Evolutionary conservation across 768 basidiomycete species (phyloP).

Genomic region (Leccinellum rugosiceps): DNA sequence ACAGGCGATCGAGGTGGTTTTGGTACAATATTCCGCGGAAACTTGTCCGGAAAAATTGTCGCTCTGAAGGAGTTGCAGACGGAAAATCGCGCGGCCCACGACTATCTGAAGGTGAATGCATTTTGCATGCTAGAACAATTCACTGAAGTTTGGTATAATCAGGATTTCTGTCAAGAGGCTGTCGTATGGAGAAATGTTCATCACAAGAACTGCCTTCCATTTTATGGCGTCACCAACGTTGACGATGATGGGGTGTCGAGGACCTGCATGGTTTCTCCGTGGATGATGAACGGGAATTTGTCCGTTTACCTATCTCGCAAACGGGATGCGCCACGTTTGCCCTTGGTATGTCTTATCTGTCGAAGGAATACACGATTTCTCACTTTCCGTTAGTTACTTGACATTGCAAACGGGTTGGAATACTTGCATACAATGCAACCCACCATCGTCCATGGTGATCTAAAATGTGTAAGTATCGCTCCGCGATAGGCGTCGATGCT

Average conservation of each 20-base stretch:
- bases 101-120: slow-evolving; percentile 26
- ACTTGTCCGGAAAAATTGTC: slow-evolving; percentile 24
- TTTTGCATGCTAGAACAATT: not conserved
- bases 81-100: slow-evolving; percentile 17
- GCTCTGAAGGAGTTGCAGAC: slow-evolving; percentile 31
- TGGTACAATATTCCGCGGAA: slow-evolving; percentile 32
- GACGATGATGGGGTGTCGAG: slow-evolving; percentile 8
- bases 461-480: slow-evolving; percentile 38
- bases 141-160: slow-evolving; percentile 5
- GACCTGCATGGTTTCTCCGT: slow-evolving; percentile 24
- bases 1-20: slow-evolving; percentile 28
- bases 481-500: not conserved
- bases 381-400: slow-evolving; percentile 30
- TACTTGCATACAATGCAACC: slow-evolving; percentile 39
- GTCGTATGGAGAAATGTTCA: slow-evolving; percentile 31
- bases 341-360: slow-evolving; percentile 27
- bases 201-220: slow-evolving; percentile 29
- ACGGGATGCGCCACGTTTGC: slow-evolving; percentile 26
- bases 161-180: slow-evolving; percentile 31
- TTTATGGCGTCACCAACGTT: slow-evolving; percentile 26
- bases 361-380: not conserved
- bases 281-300: slow-evolving; percentile 31
- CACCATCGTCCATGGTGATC: slow-evolving; percentile 42
- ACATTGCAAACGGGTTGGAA: slow-evolving; percentile 35
- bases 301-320: slow-evolving; percentile 27